These are phyloP conservation scores for Magnusiomyces paraingens DNA, from an alignment of 1,139 yeast genomes.

Conservation along the genomic window DNA sequence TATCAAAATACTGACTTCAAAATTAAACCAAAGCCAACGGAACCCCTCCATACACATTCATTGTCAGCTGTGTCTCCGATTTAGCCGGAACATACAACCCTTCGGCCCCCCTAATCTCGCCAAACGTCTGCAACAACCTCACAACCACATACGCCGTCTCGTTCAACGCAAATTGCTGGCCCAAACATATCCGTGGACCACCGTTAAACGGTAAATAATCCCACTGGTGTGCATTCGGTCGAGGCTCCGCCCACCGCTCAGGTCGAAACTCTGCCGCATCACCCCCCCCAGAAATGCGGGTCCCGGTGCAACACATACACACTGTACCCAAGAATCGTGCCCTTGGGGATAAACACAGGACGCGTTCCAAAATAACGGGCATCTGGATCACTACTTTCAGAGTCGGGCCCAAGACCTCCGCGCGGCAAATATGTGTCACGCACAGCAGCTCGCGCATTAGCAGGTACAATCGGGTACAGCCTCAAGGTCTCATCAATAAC, in stretches of 20 bases:
- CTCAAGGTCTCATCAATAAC: conserved; percentile 27
- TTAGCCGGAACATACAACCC: too few relatives aligned
- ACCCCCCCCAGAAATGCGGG: conserved; percentile 40
- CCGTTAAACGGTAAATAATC: conserved; percentile 52
- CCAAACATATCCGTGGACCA: conserved; percentile 55
- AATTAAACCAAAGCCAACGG: background rate
- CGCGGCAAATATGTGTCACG: conserved; percentile 40
- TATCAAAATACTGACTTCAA: too few relatives aligned
- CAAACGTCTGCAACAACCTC: conserved; percentile 35
- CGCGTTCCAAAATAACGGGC: conserved; percentile 22
- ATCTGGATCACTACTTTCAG: conserved; percentile 30
- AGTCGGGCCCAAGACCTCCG: conserved; percentile 44
- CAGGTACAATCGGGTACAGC: conserved; percentile 27
- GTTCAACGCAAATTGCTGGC: conserved; percentile 54
- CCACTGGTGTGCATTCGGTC: conserved; percentile 33
- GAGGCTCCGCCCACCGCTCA: conserved; percentile 41
- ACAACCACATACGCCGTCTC: conserved; percentile 46
- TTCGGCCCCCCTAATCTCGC: too few relatives aligned
- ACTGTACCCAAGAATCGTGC: conserved; percentile 41
- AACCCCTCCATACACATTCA: background rate
- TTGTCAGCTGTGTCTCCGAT: conserved; percentile 33
- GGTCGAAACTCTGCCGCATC: conserved; percentile 46
- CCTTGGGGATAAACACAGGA: conserved; percentile 45
- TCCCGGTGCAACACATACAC: conserved; percentile 43
- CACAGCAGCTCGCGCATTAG: conserved; percentile 24